Base-by-base conservation (phyloP, 2,329 filamentous ascomycete genomes). In the Incumbomyces lentus region DNA sequence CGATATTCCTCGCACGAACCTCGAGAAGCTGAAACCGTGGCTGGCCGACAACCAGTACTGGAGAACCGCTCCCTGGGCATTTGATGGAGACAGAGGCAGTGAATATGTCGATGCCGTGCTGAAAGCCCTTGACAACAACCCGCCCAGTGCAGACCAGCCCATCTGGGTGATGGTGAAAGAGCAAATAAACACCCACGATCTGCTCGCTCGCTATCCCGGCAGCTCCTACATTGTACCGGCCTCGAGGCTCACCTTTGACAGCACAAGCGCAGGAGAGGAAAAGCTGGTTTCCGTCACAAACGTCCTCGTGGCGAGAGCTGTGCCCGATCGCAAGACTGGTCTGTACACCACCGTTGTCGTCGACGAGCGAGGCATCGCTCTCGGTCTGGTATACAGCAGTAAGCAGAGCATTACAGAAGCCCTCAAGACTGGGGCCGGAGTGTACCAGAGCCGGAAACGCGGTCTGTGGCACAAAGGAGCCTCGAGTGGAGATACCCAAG, bases 391-490 rank as follows among this genome's bases (percentile, higher is more conserved):
- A 14, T 98, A 95, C 72, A 95, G 89, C 66, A 95, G 86, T 60
- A 79, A 84, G 52, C 86, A 93, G 64, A 96, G 90, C 62, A 80
- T 98, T 30, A 73, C 80, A 7, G 90, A 94, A 68, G 90, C 90
- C 32, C 63, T 98, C 50, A 79, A 78, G 59, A 94, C 87, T 6
- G 81, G 82, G 16, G 74, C 76, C 11, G 89, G 92, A 29, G 90
- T 96, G 32, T 98, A 98, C 64, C 88, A 95, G 67, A 96, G 90
- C 69, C 78, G 92, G 44, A 96, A 95, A 72, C 79, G 92, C 37
- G 92, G 92, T 0, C 68, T 98, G 22, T 98, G 92, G 92, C 84
- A 94, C 66, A 98, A 98, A 70, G 92, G 92, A 5, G 86, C 89
- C 44, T 92, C 84, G 7, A 96, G 90, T 45, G 92, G 92, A 12